Conservation (phyloP, 164 flowering plant genomes). For the Stephania yunnanensis region DNA sequence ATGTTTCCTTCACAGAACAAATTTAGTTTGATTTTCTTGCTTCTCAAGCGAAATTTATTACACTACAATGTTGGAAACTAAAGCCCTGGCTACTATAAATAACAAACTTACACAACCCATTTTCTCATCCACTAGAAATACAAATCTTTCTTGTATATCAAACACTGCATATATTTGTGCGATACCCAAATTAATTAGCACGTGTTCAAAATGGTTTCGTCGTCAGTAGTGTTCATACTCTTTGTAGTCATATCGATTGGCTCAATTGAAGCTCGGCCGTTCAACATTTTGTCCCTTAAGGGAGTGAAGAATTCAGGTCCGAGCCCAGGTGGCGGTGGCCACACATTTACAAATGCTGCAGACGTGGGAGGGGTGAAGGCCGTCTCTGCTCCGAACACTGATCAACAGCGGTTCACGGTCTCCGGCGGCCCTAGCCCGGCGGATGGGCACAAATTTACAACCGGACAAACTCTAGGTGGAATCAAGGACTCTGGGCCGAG, state of each 20-base stretch:
- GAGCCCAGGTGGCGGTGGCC: conserved; percentile 22
- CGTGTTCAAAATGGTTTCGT: background rate
- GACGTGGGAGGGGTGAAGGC: conserved; percentile 9
- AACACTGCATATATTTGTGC: too few relatives aligned
- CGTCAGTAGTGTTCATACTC: too few relatives aligned
- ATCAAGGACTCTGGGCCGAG: background rate
- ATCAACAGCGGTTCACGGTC: background rate
- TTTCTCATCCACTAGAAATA: background rate
- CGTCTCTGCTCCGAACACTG: conserved; percentile 20
- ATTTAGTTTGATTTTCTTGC: background rate
- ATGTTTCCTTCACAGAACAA: background rate
- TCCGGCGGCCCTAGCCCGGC: background rate
- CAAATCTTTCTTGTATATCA: background rate
- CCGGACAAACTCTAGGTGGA: conserved; percentile 8
- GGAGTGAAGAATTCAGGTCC: conserved; percentile 24
- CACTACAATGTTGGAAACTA: background rate
- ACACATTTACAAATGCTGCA: conserved; percentile 1
- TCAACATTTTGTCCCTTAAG: background rate
- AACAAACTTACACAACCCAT: background rate
- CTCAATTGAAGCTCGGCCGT: conserved; percentile 3
- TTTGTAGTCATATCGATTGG: background rate
- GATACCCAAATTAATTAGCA: background rate
- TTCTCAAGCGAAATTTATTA: background rate
- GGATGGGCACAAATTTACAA: background rate
- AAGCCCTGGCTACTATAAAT: background rate